Evolutionary conservation across 345 rosid genomes (phyloP), one percentile per base, ranked within the genome.

Genomic region (Euphorbia pulcherrima): DNA sequence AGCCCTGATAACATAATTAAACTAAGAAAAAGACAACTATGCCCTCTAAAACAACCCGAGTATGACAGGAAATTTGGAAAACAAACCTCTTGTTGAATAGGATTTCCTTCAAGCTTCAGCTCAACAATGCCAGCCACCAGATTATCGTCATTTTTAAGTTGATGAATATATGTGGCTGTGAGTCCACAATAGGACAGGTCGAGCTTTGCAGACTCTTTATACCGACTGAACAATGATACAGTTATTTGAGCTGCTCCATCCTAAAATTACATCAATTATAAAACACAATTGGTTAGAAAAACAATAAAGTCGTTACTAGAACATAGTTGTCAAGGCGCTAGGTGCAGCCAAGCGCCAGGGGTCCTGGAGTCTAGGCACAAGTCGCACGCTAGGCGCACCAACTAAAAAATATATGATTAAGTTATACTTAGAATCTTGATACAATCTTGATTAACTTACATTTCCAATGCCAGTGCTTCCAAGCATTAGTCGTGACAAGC

Each of bases 401-500:
- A n/a, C n/a, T n/a, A n/a, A n/a, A n/a, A n/a, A n/a, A n/a, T n/a
- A n/a, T n/a, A n/a, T n/a, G n/a, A 11, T 26, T 24, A 26, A 62
- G 37, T 18, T 27, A 33, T 7, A 44, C 37, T 29, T 12, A 46
- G 23, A 65, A 71, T 41, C 10, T 64, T 23, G 6, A 65, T 20
- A 10, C 35, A 5, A 30, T 13, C 28, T 35, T 50, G 54, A 16
- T 21, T n/a, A 47, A 68, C 88, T 83, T 60, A 91, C 97, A 80
- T 72, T 78, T 88, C 96, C 96, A 67, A 94, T 81, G 72, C 86
- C 85, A 18, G 92, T 85, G 80, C 88, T 78, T 74, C 86, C 90
- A 33, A 94, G 85, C 85, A 85, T 85, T 66, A 91, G 78, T 66
- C 80, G 84, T 70, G 93, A 86, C 69, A 89, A 68, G 74, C 84